These are phyloP conservation scores for Passalora sequoiae DNA, from an alignment of 2,329 filamentous ascomycete species.

Conservation along the genomic window DNA sequence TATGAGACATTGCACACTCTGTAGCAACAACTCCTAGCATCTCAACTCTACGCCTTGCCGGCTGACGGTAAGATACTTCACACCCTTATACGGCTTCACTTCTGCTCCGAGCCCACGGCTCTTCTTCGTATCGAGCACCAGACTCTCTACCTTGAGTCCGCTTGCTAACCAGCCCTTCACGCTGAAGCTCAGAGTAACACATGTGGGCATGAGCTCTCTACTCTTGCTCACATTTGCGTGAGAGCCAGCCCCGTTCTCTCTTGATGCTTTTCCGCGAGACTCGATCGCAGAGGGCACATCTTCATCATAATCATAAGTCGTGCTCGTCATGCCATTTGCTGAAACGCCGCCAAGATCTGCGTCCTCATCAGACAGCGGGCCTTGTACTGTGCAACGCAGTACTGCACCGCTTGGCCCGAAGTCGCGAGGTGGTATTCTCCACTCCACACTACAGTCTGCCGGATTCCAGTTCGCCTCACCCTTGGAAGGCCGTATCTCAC, in stretches of 20 bases:
- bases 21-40: too few relatives aligned
- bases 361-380: slow-evolving; percentile 48
- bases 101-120: slow-evolving; percentile 80
- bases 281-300: slow-evolving; percentile 29
- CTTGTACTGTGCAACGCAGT: slow-evolving; percentile 74
- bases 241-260: slow-evolving; percentile 26
- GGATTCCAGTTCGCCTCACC: slow-evolving; percentile 80
- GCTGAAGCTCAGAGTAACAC: slow-evolving; percentile 44
- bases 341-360: slow-evolving; percentile 38
- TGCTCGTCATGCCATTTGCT: slow-evolving; percentile 38
- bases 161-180: slow-evolving; percentile 62
- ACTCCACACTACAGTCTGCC: slow-evolving; percentile 68
- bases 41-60: slow-evolving; percentile 49
- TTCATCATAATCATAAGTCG: slow-evolving; percentile 38
- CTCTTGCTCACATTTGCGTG: slow-evolving; percentile 26
- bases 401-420: slow-evolving; percentile 52
- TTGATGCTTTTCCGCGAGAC: slow-evolving; percentile 42
- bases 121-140: slow-evolving; percentile 65
- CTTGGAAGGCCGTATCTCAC: slow-evolving; percentile 71
- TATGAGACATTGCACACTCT: too few relatives aligned
- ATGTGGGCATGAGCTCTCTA: slow-evolving; percentile 45
- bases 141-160: slow-evolving; percentile 58
- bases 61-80: slow-evolving; percentile 85
- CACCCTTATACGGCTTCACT: slow-evolving; percentile 93
- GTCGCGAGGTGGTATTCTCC: slow-evolving; percentile 76